Conservation (phyloP, 805 yeast genomes). For the Hanseniaspora hatyaiensis region DNA sequence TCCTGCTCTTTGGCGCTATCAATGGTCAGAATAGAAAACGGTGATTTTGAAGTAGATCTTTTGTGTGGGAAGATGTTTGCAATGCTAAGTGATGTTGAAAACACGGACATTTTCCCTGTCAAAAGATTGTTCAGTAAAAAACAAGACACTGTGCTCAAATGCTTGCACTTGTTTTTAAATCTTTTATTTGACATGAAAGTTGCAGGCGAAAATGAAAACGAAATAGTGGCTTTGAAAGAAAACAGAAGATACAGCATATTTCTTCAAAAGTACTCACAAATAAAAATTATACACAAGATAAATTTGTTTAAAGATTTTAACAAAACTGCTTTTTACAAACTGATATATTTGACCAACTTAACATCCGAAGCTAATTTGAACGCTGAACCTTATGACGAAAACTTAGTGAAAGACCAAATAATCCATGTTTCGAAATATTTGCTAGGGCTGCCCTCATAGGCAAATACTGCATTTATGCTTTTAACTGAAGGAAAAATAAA, state of each 20-base stretch:
- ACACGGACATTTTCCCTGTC: background rate
- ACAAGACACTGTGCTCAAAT: conserved; percentile 11
- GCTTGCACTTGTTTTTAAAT: conserved; percentile 15
- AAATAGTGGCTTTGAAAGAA: background rate
- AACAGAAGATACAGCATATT: conserved; percentile 17
- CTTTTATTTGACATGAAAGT: conserved; percentile 9
- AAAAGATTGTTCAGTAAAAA: background rate
- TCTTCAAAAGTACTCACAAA: conserved; percentile 21
- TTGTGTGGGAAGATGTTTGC: background rate
- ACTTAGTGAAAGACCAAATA: conserved; percentile 6
- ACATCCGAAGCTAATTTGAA: too few relatives aligned
- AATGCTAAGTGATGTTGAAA: background rate
- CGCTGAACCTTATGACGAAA: background rate
- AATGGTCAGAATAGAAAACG: background rate
- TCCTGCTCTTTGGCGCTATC: conserved; percentile 38
- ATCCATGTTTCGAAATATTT: conserved; percentile 6
- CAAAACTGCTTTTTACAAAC: conserved; percentile 19
- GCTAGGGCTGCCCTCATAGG: background rate
- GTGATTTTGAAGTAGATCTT: background rate
- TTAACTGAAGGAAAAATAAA: too few relatives aligned
- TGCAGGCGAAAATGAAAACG: background rate
- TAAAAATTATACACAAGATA: conserved; percentile 18
- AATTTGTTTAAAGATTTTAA: conserved; percentile 18
- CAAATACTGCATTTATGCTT: too few relatives aligned
- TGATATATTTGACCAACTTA: conserved; percentile 20